Percentiles rank a stretch among this genome's conserved stretches.
Evolutionary conservation across 352 stramenopile species (phyloP).

Genomic region (Pythium utonaiense): DNA sequence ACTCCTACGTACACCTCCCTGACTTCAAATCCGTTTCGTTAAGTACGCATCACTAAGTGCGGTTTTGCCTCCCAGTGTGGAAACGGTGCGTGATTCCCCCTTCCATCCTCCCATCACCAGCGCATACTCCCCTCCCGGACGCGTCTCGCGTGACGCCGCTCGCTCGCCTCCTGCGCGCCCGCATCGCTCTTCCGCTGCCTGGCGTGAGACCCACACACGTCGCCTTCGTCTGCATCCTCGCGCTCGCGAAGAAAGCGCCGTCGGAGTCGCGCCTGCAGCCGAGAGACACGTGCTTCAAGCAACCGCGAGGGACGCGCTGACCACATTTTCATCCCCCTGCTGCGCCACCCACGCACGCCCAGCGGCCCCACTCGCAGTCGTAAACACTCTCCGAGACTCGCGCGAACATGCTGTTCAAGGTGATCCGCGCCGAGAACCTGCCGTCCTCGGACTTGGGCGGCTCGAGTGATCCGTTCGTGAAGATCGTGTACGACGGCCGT

Average conservation of each 20-base stretch:
- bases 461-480: constrained; percentile 74
- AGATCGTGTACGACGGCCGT: constrained; percentile 69
- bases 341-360: background rate
- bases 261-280: background rate
- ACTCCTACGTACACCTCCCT: no score
- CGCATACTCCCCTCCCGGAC: background rate
- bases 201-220: background rate
- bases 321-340: background rate
- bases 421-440: constrained; percentile 74
- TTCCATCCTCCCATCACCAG: background rate
- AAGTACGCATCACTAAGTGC: background rate
- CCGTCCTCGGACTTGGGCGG: constrained; percentile 53
- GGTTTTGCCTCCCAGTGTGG: background rate
- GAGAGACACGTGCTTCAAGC: background rate
- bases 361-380: background rate
- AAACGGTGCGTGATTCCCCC: background rate
- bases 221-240: background rate
- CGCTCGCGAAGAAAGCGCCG: background rate
- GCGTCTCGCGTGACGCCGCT: background rate
- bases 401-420: constrained; percentile 54
- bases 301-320: background rate
- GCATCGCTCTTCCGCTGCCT: background rate
- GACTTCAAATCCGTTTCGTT: background rate
- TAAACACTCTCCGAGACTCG: background rate
- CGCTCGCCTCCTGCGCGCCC: no score